Evolutionary conservation across 129 eudicot genomes (phyloP), one percentile per base, ranked within the genome.

Genomic region (Pittosporum tobira): DNA sequence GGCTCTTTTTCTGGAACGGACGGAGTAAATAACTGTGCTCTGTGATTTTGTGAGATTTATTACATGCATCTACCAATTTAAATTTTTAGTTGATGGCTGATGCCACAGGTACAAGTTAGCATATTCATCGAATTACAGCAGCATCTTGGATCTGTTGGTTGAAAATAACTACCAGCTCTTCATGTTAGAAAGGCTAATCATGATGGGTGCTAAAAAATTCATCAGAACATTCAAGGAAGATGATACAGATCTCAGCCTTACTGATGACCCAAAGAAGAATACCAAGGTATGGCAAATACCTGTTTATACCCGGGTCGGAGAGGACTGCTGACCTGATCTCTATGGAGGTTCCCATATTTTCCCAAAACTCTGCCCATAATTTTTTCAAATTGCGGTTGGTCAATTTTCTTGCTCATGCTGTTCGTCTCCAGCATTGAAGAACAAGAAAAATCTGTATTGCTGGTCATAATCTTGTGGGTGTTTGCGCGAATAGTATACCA

Each of bases 231-330:
- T 60, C 67, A 86, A 91, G 53, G 88, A 81, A 58, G 82, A 64
- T 1, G 90, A 81, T 48, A 74, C 75, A 16, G 96, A 81, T 73
- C 73, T 78, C 24, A 91, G 98, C 80, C 90, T 91, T n/a, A 83
- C 87, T 7, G 98, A 86, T 31, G 96, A 91, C 75, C 96, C 96
- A 1, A 91, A 91, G 75, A 91, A 91, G 84, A 86, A 86, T 46
- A 83, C 87, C 27, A 86, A 86, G 69, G 51, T 13, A 44, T 91
- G 98, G 98, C 77, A 83, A 55, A 71, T 73, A 70, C 94, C 94
- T 14, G 94, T 93, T 75, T 82, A 87, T 65, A 72, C 88, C 31
- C 68, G 34, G 74, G 78, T 73, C 24, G 67, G 66, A 24, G 73
- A 70, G 30, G 90, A 76, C 25, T 87, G 96, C 59, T 87, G 71